These are phyloP conservation scores for Pseudomassariella vexata DNA, from an alignment of 2,329 filamentous ascomycete genomes.

Conservation along the genomic window DNA sequence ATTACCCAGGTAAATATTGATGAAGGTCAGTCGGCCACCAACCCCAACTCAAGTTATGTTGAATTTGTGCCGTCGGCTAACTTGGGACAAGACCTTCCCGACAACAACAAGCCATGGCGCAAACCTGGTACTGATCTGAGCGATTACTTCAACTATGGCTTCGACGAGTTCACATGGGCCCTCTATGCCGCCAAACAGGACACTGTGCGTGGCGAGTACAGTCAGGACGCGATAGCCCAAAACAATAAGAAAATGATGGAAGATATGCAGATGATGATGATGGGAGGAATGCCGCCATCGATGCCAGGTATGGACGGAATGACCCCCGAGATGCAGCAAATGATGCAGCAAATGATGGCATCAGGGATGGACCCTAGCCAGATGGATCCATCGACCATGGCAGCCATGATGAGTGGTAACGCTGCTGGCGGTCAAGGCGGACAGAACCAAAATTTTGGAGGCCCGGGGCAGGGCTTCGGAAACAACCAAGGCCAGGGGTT, in stretches of 20 bases:
- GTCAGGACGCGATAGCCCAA: slow-evolving; percentile 55
- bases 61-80: background rate
- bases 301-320: slow-evolving; percentile 59
- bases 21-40: slow-evolving; percentile 46
- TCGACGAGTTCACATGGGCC: slow-evolving; percentile 97
- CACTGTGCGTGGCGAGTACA: slow-evolving; percentile 68
- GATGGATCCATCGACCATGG: slow-evolving; percentile 56
- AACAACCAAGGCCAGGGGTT: slow-evolving; percentile 47
- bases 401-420: slow-evolving; percentile 49
- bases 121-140: slow-evolving; percentile 89
- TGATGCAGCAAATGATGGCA: slow-evolving; percentile 68
- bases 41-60: background rate
- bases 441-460: slow-evolving; percentile 46
- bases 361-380: slow-evolving; percentile 60
- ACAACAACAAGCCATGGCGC: slow-evolving; percentile 91
- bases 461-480: slow-evolving; percentile 39
- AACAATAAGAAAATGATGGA: slow-evolving; percentile 76
- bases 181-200: slow-evolving; percentile 89
- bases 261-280: slow-evolving; percentile 64
- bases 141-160: slow-evolving; percentile 99
- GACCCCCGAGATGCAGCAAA: slow-evolving; percentile 59
- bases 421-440: slow-evolving; percentile 37
- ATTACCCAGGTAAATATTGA: slow-evolving; percentile 73
- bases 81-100: slow-evolving; percentile 51
- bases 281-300: slow-evolving; percentile 43